Evolutionary conservation across 208 protist genomes (phyloP), one percentile per base, ranked within the genome.

Genomic region (Trypanosoma cruzi): DNA sequence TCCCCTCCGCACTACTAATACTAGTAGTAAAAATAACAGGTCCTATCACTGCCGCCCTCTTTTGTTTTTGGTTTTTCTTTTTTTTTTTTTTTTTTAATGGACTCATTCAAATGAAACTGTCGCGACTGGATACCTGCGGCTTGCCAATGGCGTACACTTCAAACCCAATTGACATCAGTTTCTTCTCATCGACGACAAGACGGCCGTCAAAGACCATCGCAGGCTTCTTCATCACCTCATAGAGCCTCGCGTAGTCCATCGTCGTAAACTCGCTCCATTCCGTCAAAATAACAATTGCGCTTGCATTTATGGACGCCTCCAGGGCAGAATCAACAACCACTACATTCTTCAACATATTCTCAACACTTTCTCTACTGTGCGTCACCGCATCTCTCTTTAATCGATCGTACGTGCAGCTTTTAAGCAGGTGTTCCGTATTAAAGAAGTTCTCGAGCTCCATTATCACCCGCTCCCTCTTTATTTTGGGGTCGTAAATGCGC

Each of bases 251-350:
- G 73, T 94, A 99, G 79, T 99, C 89, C 50, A 96, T 79, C 37
- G 37, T 75, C 63, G 50, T 84, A 82, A 99, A 99, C 79, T 98
- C 96, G 72, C 98, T 92, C 98, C 98, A 99, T 70, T 99, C 98
- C n/a, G 98, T 99, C 28, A 98, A 68, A 50, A 99, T 74, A n/a
- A 92, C 68, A 36, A 99, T 73, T 11, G 95, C 97, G 71, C 98
- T 86, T 34, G 96, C 81, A 32, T 78, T 81, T 18, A 86, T 70
- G 14, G 80, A 75, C 20, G 95, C 89, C 28, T 89, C 83, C 69
- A 97, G 88, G n/a, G 90, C 71, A 31, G 86, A 77, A 16, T 13
- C 31, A 22, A 75, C 75, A 8, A 82, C 64, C 50, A 26, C 60
- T 16, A 90, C 69, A 56, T 75, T 66, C 29, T 54, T 36, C 13